Percentiles rank a stretch among this genome's conserved stretches.
Evolutionary conservation across 2,329 filamentous ascomycete genomes (phyloP).

Genomic region (Phoma herbarum): DNA sequence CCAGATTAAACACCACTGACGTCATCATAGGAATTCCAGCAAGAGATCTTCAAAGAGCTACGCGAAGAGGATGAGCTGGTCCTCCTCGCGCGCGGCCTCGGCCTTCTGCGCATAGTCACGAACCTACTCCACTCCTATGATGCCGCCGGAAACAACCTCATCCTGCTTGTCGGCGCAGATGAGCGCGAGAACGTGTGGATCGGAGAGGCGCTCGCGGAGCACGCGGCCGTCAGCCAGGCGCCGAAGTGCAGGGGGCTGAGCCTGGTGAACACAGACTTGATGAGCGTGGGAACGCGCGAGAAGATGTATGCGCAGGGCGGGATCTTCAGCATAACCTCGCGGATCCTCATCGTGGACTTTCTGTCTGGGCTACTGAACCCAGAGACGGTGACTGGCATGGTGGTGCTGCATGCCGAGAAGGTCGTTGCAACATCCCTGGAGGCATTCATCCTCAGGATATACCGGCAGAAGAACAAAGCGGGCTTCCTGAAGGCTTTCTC

Average conservation of each 20-base stretch:
- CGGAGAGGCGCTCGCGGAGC: conserved; percentile 92
- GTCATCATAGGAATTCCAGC: conserved; percentile 77
- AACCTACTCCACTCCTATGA: conserved; percentile 97
- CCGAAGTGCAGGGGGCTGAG: conserved; percentile 84
- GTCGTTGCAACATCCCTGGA: conserved; percentile 87
- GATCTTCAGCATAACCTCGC: conserved; percentile 94
- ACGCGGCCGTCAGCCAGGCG: conserved; percentile 87
- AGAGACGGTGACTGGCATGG: conserved; percentile 83
- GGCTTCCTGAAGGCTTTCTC: conserved; percentile 97
- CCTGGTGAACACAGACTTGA: conserved; percentile 93
- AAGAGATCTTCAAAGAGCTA: conserved; percentile 79
- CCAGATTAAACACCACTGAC: conserved; percentile 21
- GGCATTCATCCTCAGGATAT: conserved; percentile 94
- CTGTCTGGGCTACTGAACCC: conserved; percentile 83
- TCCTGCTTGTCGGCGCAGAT: conserved; percentile 87
- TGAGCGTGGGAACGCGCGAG: conserved; percentile 84
- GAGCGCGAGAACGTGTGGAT: conserved; percentile 97
- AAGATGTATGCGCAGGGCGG: conserved; percentile 91
- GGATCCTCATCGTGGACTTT: conserved; percentile 93
- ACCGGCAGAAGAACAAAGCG: conserved; percentile 89
- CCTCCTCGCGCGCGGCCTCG: conserved; percentile 88
- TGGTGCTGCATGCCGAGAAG: conserved; percentile 88
- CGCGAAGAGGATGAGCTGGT: conserved; percentile 92
- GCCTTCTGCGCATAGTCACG: conserved; percentile 89
- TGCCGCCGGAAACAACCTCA: conserved; percentile 90